Evolutionary conservation across 2,329 filamentous ascomycete genomes (phyloP).

Genomic region (Fusarium pilosicola): DNA sequence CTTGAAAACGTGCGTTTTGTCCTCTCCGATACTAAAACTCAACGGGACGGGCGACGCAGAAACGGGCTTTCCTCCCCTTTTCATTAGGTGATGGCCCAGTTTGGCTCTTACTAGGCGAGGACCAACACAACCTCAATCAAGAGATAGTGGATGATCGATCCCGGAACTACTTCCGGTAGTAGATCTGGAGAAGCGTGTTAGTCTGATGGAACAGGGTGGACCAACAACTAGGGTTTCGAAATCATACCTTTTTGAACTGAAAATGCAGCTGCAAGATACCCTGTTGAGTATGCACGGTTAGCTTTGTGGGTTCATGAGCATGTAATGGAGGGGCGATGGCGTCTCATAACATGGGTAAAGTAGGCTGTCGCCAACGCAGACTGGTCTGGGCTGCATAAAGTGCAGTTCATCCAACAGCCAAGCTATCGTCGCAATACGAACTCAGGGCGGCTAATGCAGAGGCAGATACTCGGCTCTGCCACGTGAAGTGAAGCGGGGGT

Average conservation of each 20-base stretch:
- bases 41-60: neutral
- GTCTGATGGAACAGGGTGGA: constrained; percentile 16
- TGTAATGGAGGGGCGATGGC: constrained; percentile 3
- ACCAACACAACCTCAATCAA: neutral
- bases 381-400: constrained; percentile 21
- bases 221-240: constrained; percentile 9
- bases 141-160: neutral
- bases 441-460: constrained; percentile 18
- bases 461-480: constrained; percentile 15
- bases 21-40: constrained; percentile 9
- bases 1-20: constrained; percentile 20
- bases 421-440: constrained; percentile 12
- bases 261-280: constrained; percentile 97
- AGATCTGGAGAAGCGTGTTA: constrained; percentile 56
- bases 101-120: constrained; percentile 12
- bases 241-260: constrained; percentile 92
- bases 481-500: constrained; percentile 23
- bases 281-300: constrained; percentile 56
- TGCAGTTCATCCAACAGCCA: constrained; percentile 16
- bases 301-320: constrained; percentile 14
- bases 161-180: constrained; percentile 62
- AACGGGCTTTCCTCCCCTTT: constrained; percentile 5
- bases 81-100: neutral
- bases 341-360: constrained; percentile 7
- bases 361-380: constrained; percentile 19